Evolutionary conservation across 306 rosid genomes (phyloP), one percentile per base, ranked within the genome.

Genomic region (Quercus glauca): DNA sequence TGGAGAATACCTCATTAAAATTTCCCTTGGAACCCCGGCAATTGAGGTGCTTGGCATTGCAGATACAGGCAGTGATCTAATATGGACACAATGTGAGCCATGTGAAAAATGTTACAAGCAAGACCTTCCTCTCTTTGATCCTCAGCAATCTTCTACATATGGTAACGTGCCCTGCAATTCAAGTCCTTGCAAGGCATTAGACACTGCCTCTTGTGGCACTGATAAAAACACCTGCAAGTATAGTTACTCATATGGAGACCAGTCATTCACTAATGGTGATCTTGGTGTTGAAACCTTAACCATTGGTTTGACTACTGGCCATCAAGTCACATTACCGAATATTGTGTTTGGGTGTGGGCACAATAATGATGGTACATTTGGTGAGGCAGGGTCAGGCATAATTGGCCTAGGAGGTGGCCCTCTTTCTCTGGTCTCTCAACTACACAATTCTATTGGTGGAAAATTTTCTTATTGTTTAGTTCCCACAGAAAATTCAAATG

Each of bases 51-150:
- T 85, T n/a, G 93, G 85, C 5, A 80, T 89, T 7, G 91, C 79
- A 0, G 97, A 92, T 68, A 89, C 91, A 0, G 96, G 97, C 18
- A 90, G 97, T 23, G 96, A 89, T 20, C 89, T 90, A 0, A 88
- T 71, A 0, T 90, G 93, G 96, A 83, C 87, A 2, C 97, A 92
- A 19, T 92, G 93, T 75, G 51, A 80, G 71, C 95, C 93, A 17
- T 91, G 93, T 65, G 41, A 11, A 4, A 6, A 71, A 4, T 92
- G 94, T 74, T 88, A 79, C 86, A 74, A 87, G 17, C 93, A 92
- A 77, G 69, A 18, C 17, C 81, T 57, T 0, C 86, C 87, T 2
- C 53, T 91, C 14, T 92, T 83, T 49, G 69, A 91, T 25, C 92
- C 94, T 9, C 1, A 1, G 1, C 20, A 28, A 1, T 92, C 96